Base-by-base conservation (phyloP, 2,329 filamentous ascomycete genomes). In the Aspergillus sp. region DNA sequence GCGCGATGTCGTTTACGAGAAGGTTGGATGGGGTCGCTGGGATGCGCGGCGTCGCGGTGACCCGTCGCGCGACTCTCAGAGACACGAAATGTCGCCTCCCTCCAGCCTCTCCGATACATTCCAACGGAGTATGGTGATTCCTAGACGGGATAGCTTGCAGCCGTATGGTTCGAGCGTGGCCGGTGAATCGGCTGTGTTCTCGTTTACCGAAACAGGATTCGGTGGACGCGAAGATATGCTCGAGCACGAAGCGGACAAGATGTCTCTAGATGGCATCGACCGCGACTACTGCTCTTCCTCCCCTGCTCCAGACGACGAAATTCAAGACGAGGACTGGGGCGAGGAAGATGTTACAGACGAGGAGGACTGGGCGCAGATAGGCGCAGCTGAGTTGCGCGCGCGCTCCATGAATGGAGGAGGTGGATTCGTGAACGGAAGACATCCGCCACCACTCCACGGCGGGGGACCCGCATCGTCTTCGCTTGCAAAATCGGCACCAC, bases 21-120 rank as follows among this genome's bases (percentile, higher is more conserved):
- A 98, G 81, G 91, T 97, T 58, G 93, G 93, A 70, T 98, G 93
- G 93, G 95, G 95, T 59, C 87, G 92, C 64, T 99, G 93, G 93
- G 90, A 96, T 75, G 95, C 93, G 61, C 87, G 87, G 71, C 83
- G 86, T 72, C 86, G 86, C 67, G 90, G 88, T 54, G 84, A 90
- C 61, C 78, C 83, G 44, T 60, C 69, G 54, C 67, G 66, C 33
- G 66, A 71, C 59, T 60, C 66, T 33, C 67, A 71, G 57, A 58
- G 64, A 45, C 49, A 68, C 62, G 63, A 69, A 53, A 60, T 74
- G 41, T 83, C 81, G 55, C 80, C 82, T 33, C 80, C 81, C 7
- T 79, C 80, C 20, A 85, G 83, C 61, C 70, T 82, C 40, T 74
- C 76, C 11, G 77, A 72, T 44, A 78, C 75, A 1, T 79, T 78